phyloP scores from a whole-genome alignment of 2,329 filamentous ascomycete species.

The Sarocladium brachiariae region DNA sequence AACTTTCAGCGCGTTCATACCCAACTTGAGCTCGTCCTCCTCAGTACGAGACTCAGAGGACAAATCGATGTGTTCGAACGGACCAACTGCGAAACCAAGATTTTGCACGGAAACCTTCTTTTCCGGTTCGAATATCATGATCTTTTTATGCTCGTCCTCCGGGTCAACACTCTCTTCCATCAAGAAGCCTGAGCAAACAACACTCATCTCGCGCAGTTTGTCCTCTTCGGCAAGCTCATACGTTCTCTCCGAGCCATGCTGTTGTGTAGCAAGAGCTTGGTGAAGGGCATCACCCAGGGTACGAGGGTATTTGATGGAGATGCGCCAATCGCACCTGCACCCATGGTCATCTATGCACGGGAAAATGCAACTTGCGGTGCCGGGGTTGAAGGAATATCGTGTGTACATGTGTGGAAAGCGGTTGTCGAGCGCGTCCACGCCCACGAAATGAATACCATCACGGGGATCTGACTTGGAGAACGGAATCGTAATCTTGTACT shows the following conservation, averaged over 20 bases:
- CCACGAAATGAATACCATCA: constrained; percentile 89
- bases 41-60: constrained; percentile 79
- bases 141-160: constrained; percentile 74
- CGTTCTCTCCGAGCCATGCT: constrained; percentile 32
- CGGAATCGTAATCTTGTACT: constrained; percentile 56
- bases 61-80: constrained; percentile 89
- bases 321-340: constrained; percentile 77
- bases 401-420: constrained; percentile 92
- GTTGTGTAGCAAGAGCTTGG: constrained; percentile 37
- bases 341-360: constrained; percentile 86
- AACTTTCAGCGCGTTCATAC: constrained; percentile 79
- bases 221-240: constrained; percentile 64
- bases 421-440: constrained; percentile 69
- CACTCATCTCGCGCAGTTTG: constrained; percentile 78
- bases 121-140: constrained; percentile 73
- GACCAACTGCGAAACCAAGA: constrained; percentile 87
- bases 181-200: constrained; percentile 84
- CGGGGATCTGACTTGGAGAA: constrained; percentile 69
- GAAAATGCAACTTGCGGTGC: constrained; percentile 79
- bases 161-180: constrained; percentile 76
- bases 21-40: constrained; percentile 86
- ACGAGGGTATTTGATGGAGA: constrained; percentile 78
- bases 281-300: constrained; percentile 74
- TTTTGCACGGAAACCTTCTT: constrained; percentile 77
- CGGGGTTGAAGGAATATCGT: constrained; percentile 69